Conservation (phyloP, 345 rosid genomes). For the Arabidopsis arenosa region DNA sequence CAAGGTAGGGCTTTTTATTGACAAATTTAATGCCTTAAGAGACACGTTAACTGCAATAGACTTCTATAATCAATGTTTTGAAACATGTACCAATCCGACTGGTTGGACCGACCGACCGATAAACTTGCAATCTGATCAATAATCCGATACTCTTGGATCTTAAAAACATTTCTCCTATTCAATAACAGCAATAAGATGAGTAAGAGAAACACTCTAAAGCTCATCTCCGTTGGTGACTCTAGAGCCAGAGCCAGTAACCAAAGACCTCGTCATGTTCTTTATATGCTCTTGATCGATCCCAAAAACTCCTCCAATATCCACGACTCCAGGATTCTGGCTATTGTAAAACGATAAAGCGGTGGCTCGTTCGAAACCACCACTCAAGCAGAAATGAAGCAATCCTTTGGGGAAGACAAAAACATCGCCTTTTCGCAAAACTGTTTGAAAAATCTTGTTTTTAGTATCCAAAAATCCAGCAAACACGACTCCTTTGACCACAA, state of each 20-base stretch:
- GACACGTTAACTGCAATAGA: not conserved
- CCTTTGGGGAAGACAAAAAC: slow-evolving; percentile 76
- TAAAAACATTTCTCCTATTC: not conserved
- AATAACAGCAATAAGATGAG: not conserved
- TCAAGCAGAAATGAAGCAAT: slow-evolving; percentile 66
- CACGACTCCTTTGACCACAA: slow-evolving; percentile 59
- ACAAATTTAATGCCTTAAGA: slow-evolving; percentile 7
- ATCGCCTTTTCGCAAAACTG: slow-evolving; percentile 57
- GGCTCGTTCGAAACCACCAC: slow-evolving; percentile 61
- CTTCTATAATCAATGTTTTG: slow-evolving; percentile 9
- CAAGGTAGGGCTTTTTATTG: slow-evolving; percentile 9
- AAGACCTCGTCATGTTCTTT: slow-evolving; percentile 43
- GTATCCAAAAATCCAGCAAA: slow-evolving; percentile 79
- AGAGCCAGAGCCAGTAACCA: slow-evolving; percentile 35
- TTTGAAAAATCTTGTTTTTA: slow-evolving; percentile 54
- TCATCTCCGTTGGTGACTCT: slow-evolving; percentile 25
- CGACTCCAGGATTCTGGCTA: slow-evolving; percentile 84
- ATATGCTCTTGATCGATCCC: slow-evolving; percentile 41
- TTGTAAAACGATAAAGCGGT: slow-evolving; percentile 61
- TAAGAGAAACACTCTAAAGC: slow-evolving; percentile 25
- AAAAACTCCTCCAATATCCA: slow-evolving; percentile 53
- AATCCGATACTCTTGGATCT: not conserved
- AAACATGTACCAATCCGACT: not conserved
- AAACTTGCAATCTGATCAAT: not conserved
- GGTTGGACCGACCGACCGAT: too few relatives aligned